Percentiles rank a stretch among this genome's conserved stretches.
phyloP scores from a whole-genome alignment of 768 basidiomycete genomes.

The Lyophyllum shimeji region DNA sequence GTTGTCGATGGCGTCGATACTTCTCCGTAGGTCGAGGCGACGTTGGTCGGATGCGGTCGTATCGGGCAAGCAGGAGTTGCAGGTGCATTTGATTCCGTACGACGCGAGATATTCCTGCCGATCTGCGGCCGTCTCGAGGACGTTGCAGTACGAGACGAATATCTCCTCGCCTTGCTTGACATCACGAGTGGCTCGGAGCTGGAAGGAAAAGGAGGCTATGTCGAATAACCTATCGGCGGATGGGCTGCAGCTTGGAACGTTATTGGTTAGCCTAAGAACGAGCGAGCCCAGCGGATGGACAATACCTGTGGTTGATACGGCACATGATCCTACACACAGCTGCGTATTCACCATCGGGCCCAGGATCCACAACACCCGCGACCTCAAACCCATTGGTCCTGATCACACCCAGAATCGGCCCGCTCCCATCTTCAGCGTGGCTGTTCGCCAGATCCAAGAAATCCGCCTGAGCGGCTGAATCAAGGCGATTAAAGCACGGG shows the following conservation, averaged over 20 bases:
- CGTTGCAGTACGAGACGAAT: constrained; percentile 25
- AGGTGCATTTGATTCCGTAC: constrained; percentile 28
- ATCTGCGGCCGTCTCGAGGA: constrained; percentile 17
- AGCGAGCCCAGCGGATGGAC: neutral
- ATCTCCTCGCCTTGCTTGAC: constrained; percentile 32
- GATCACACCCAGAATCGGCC: constrained; percentile 30
- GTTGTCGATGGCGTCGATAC: constrained; percentile 10
- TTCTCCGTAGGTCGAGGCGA: constrained; percentile 15
- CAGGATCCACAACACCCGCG: constrained; percentile 18
- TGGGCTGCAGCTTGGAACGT: constrained; percentile 26
- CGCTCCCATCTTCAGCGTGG: constrained; percentile 31
- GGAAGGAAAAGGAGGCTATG: constrained; percentile 28
- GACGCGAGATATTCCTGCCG: constrained; percentile 26
- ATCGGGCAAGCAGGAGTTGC: constrained; percentile 23
- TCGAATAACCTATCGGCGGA: constrained; percentile 27
- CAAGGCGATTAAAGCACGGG: constrained; percentile 23
- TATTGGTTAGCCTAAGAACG: neutral
- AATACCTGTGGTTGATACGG: constrained; percentile 38
- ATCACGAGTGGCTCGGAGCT: constrained; percentile 23
- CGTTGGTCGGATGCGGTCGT: constrained; percentile 22
- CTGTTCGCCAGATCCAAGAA: constrained; percentile 32
- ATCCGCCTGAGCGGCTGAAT: constrained; percentile 21
- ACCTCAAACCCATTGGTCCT: constrained; percentile 33
- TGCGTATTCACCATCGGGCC: constrained; percentile 20
- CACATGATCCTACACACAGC: constrained; percentile 29